Base-by-base conservation (phyloP, 2,329 filamentous ascomycete genomes). In the Gyromitra esculenta region DNA sequence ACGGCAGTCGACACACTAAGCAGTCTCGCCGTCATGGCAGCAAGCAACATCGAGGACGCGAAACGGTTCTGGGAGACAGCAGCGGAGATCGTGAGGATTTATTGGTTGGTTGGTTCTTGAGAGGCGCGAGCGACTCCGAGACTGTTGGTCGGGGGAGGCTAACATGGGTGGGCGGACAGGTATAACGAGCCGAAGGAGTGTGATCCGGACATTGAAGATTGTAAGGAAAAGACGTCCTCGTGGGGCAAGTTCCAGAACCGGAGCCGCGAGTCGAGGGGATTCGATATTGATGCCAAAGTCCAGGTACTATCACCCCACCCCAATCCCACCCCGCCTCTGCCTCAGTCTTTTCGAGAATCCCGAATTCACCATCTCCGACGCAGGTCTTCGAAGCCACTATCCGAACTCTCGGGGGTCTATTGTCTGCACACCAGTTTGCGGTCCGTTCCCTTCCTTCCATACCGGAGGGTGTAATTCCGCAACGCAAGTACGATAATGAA, bases 321-420 rank as follows among this genome's bases (percentile, higher is more conserved):
- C 64, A 43, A 18, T 13, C 52, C 43, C 62, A 18, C 35, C 48
- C 25, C 37, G 21, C 35, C 35, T 63, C 48, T 65, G 18, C 43
- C 59, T 45, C 65, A 52, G 21, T 50, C 25, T 60, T 11, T 7
- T 13, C n/a, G 62, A 56, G 45, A 41, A 54, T 70, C 31, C 7
- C 57, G 67, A 64, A 48, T 57, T 75, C 65, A 75, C 63, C 39
- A 13, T 57, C 9, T 9, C n/a, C 64, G 50, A 13, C 60, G 37
- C 95, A 99, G 84, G 93, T 99, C 50, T 99, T 99, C 82, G 96
- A 99, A 85, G 98, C 95, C 0, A 95, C 97, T 45, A 99, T 99
- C 80, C 89, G 96, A 75, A 96, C 95, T 15, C 89, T 97, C 59
- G 96, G 96, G 13, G 96, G 96, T 0, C 86, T 99, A 73, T 85